Evolutionary conservation across 2,329 filamentous ascomycete species (phyloP), one percentile per base, ranked within the genome.

Genomic region (Colletotrichum sp.): DNA sequence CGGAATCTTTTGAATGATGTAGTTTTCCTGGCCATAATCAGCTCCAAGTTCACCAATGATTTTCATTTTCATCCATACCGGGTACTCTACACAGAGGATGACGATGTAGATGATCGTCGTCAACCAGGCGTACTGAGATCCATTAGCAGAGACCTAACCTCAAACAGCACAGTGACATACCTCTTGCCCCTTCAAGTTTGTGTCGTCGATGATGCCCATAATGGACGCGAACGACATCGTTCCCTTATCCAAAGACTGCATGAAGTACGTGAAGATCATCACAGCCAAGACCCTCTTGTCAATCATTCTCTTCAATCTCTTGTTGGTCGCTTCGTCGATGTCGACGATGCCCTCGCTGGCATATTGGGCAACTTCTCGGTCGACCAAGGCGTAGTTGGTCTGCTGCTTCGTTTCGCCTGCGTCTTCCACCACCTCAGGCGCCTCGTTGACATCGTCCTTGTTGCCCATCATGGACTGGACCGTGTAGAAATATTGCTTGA

Each of bases 271-370:
- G 71, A 86, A 87, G 61, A 88, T 82, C 80, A 90, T 88, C 79
- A 89, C 89, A 13, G 85, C 87, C 71, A 91, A 81, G 64, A 88
- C 85, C 38, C 85, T 84, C 68, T 88, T 86, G 81, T 91, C 90
- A 75, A 85, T 80, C 80, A 82, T 80, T 88, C 89, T 79, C 86
- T 89, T 77, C 82, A 90, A 78, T 80, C 87, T 77, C 84, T 84
- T 80, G 86, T 90, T 90, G 74, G 89, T 86, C 73, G 87, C 83
- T 34, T 88, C 85, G 58, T 89, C 90, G 78, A 90, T 90, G 71
- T 88, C 60, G 48, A 74, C 75, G n/a, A 82, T 72, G 15, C 77
- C 38, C 52, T 77, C 72, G 36, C 68, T 67, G 10, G 72, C 64
- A 48, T 74, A 74, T 26, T 61, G 63, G 21, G 72, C 72, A 21